These are phyloP conservation scores for Calonectria honghensis DNA, from an alignment of 2,329 filamentous ascomycete genomes.

Conservation along the genomic window DNA sequence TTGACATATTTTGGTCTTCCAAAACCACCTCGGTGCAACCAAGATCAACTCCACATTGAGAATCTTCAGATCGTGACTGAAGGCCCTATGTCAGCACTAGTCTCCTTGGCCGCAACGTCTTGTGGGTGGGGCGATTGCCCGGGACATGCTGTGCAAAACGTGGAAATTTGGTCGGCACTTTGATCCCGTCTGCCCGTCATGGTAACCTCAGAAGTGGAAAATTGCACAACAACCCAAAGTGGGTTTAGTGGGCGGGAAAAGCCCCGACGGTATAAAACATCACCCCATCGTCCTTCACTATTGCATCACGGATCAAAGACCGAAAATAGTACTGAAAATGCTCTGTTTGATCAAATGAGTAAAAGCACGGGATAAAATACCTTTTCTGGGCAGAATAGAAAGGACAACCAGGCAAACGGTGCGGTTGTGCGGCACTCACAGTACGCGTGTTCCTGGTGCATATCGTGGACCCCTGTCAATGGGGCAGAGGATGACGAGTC, in stretches of 20 bases:
- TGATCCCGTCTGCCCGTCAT: constrained; percentile 1
- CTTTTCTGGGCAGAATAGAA: not conserved
- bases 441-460: constrained; percentile 5
- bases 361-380: not conserved
- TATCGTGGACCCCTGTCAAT: constrained; percentile 14
- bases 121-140: constrained; percentile 13
- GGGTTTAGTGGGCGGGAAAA: constrained; percentile 4
- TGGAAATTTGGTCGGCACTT: constrained; percentile 10
- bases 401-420: not conserved
- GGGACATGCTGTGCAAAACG: not conserved
- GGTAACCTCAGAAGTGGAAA: constrained; percentile 12
- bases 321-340: not conserved
- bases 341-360: not conserved
- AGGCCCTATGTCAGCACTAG: not conserved
- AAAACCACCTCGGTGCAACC: not conserved
- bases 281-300: not conserved
- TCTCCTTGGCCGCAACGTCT: not conserved
- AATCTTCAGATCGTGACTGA: not conserved
- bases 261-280: constrained; percentile 7
- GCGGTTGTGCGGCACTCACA: constrained; percentile 8
- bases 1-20: not conserved
- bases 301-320: not conserved
- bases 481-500: constrained; percentile 14
- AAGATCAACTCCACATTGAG: constrained; percentile 3
- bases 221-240: not conserved